Evolutionary conservation across 495 filamentous ascomycete genomes (phyloP).

Genomic region (Tuber melanosporum): DNA sequence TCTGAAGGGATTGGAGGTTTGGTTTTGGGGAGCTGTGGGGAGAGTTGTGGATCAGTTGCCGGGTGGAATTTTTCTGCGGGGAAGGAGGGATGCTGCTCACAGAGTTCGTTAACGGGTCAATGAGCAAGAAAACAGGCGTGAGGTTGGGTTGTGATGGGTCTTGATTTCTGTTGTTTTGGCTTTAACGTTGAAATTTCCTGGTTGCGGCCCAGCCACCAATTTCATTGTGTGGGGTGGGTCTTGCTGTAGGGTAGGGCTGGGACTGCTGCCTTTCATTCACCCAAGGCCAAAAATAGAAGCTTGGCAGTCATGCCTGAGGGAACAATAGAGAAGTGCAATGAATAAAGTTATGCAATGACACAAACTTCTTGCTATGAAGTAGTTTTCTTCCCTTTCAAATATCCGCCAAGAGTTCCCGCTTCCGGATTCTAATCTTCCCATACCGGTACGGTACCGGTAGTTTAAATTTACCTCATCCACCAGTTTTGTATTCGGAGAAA

Average conservation of each 20-base stretch:
- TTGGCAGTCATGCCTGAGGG: background rate
- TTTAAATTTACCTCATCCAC: too few relatives aligned
- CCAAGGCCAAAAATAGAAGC: too few relatives aligned
- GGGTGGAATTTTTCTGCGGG: background rate
- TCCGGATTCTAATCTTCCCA: too few relatives aligned
- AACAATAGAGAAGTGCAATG: too few relatives aligned
- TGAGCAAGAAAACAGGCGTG: slow-evolving; percentile 16
- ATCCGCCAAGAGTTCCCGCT: too few relatives aligned
- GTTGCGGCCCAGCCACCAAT: slow-evolving; percentile 12
- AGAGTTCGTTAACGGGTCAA: background rate
- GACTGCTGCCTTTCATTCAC: slow-evolving; percentile 22
- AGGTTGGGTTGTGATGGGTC: slow-evolving; percentile 28
- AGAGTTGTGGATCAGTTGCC: slow-evolving; percentile 10
- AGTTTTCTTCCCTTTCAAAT: too few relatives aligned
- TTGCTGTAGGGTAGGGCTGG: slow-evolving; percentile 33
- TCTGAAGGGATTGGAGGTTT: slow-evolving; percentile 49
- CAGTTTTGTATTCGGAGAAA: slow-evolving; percentile 16
- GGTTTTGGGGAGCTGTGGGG: slow-evolving; percentile 13
- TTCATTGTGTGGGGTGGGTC: slow-evolving; percentile 14
- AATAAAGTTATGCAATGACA: too few relatives aligned
- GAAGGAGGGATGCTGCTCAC: background rate
- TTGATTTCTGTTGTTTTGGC: slow-evolving; percentile 16
- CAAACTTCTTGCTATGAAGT: too few relatives aligned
- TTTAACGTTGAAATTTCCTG: background rate
- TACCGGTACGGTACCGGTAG: too few relatives aligned